Conservation (phyloP, 805 yeast genomes). For the Teunomyces pallodes region DNA sequence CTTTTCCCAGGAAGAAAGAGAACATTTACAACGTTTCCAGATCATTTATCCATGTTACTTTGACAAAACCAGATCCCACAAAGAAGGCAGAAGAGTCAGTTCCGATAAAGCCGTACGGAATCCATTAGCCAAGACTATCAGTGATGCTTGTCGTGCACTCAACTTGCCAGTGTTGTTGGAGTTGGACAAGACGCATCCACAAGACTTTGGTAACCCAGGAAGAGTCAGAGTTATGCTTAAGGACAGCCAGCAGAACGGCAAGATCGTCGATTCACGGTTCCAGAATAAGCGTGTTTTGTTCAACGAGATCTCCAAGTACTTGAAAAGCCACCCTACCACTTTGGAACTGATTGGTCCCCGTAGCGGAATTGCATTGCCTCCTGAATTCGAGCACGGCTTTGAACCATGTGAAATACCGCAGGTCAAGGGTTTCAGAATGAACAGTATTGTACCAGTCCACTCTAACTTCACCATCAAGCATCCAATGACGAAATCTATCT, state of each 20-base stretch:
- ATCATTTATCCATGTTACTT: conserved; percentile 89
- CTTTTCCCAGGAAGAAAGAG: conserved; percentile 55
- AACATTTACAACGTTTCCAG: conserved; percentile 68
- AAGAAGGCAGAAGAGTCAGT: conserved; percentile 82
- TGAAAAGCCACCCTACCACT: conserved; percentile 69
- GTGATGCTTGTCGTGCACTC: conserved; percentile 63
- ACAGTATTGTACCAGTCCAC: conserved; percentile 83
- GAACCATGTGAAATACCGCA: conserved; percentile 61
- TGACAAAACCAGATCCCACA: conserved; percentile 70
- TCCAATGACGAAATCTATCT: conserved; percentile 73
- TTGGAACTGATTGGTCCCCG: conserved; percentile 47
- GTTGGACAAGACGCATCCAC: conserved; percentile 88
- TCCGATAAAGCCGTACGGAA: conserved; percentile 69
- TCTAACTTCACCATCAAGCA: conserved; percentile 78
- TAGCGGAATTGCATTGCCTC: conserved; percentile 62
- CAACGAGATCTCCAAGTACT: conserved; percentile 55
- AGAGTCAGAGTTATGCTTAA: conserved; percentile 76
- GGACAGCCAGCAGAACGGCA: conserved; percentile 41
- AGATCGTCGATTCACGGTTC: conserved; percentile 22
- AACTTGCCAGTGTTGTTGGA: conserved; percentile 52
- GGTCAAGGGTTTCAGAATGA: conserved; percentile 87
- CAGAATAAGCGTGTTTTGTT: conserved; percentile 62
- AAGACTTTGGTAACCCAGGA: conserved; percentile 98
- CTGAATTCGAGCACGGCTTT: conserved; percentile 53
- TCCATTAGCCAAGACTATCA: conserved; percentile 80